Evolutionary conservation across 768 basidiomycete genomes (phyloP).

Genomic region (Hydnomerulius pinastri): DNA sequence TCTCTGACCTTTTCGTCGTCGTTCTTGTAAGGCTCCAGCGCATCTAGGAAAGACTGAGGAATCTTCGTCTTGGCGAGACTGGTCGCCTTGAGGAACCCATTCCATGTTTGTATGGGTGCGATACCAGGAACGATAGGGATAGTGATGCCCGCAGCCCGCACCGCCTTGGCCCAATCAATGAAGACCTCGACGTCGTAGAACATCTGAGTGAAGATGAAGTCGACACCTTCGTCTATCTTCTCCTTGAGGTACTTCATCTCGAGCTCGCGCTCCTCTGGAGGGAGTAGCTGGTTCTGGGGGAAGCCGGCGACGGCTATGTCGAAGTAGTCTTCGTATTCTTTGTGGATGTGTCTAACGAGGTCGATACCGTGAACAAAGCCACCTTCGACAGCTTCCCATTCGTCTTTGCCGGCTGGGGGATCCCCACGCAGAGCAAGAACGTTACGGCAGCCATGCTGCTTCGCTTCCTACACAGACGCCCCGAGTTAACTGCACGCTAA

Average conservation of each 20-base stretch:
- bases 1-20: conserved; percentile 92
- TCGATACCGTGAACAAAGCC: conserved; percentile 92
- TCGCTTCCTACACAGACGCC: conserved; percentile 70
- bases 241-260: conserved; percentile 89
- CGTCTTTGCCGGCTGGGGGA: conserved; percentile 83
- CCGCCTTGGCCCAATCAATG: conserved; percentile 84
- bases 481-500: conserved; percentile 5
- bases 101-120: conserved; percentile 95
- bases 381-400: conserved; percentile 90
- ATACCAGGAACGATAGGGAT: conserved; percentile 93
- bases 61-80: conserved; percentile 77
- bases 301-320: conserved; percentile 95
- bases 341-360: conserved; percentile 86
- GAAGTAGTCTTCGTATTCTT: conserved; percentile 86
- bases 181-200: conserved; percentile 95
- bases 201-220: conserved; percentile 98
- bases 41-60: conserved; percentile 73
- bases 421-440: conserved; percentile 93
- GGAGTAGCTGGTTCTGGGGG: conserved; percentile 77
- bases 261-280: conserved; percentile 68
- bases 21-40: conserved; percentile 83
- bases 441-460: conserved; percentile 85
- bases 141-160: conserved; percentile 83
- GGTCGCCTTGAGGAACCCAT: conserved; percentile 86
- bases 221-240: conserved; percentile 87